These are phyloP conservation scores for Syzygium jambos DNA, from an alignment of 345 rosid genomes.

Conservation along the genomic window DNA sequence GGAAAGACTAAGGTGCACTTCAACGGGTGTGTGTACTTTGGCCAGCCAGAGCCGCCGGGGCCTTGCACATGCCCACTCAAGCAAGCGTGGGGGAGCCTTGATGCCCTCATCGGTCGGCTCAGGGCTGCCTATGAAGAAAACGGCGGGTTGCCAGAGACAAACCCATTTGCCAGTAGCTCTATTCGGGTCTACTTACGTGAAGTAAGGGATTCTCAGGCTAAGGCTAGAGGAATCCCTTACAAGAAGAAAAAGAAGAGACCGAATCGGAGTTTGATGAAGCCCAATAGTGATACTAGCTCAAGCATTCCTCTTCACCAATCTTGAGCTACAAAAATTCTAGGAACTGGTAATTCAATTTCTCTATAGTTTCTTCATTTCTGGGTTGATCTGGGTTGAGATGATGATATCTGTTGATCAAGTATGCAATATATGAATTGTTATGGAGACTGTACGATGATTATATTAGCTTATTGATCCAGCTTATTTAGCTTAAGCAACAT, in stretches of 20 bases:
- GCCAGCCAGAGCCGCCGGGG: constrained; percentile 76
- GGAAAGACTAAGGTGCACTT: constrained; percentile 35
- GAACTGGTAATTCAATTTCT: not conserved
- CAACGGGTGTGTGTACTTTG: constrained; percentile 42
- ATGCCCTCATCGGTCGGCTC: constrained; percentile 83
- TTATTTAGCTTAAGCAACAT: not conserved
- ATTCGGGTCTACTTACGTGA: constrained; percentile 66
- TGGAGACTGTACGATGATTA: not conserved
- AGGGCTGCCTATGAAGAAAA: constrained; percentile 85
- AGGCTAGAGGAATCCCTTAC: constrained; percentile 81
- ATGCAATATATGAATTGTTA: not conserved
- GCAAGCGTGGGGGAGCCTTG: constrained; percentile 95
- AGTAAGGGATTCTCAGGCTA: constrained; percentile 80
- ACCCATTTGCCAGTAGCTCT: constrained; percentile 73
- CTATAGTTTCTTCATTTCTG: not conserved
- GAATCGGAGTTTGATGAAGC: constrained; percentile 27
- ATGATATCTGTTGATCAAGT: not conserved
- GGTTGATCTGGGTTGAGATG: not conserved
- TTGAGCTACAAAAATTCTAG: constrained; percentile 1
- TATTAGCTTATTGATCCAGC: not conserved
- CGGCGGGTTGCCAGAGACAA: constrained; percentile 72
- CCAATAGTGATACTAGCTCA: constrained; percentile 21
- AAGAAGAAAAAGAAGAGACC: constrained; percentile 86
- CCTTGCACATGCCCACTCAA: constrained; percentile 74
- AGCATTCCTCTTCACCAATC: constrained; percentile 32